phyloP scores from a whole-genome alignment of 352 stramenopile species.

The Pythium periplocum region DNA sequence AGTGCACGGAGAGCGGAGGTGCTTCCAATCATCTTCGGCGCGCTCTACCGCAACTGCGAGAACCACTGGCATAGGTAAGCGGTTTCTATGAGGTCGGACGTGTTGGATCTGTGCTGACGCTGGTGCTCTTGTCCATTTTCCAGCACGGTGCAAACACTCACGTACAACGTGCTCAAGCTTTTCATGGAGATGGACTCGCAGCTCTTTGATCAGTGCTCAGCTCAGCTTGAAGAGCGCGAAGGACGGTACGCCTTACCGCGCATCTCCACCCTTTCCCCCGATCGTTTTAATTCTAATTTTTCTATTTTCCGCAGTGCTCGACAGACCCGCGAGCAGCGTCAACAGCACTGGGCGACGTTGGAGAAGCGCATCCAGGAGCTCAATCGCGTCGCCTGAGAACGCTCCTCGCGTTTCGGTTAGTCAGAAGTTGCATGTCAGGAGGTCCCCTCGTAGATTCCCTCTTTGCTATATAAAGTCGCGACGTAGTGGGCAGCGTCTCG shows the following conservation, averaged over 20 bases:
- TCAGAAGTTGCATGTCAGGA: too few species aligned
- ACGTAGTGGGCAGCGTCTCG: too few species aligned
- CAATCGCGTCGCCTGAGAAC: constrained; percentile 13
- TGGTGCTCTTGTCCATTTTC: not conserved
- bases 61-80: constrained; percentile 87
- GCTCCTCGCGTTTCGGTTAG: too few species aligned
- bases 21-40: constrained; percentile 83
- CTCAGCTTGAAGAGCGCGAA: constrained; percentile 53
- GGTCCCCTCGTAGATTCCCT: too few species aligned
- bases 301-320: constrained; percentile 13
- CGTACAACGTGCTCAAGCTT: constrained; percentile 55
- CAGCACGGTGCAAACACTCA: constrained; percentile 89
- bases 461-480: too few species aligned
- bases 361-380: constrained; percentile 36
- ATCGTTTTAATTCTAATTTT: not conserved
- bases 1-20: constrained; percentile 73
- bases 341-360: constrained; percentile 42
- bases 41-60: constrained; percentile 46
- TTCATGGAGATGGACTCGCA: constrained; percentile 86
- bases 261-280: too few species aligned
- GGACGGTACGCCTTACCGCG: constrained; percentile 26
- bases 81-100: too few species aligned
- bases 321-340: constrained; percentile 43
- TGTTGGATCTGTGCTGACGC: too few species aligned
- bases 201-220: constrained; percentile 78